Percentiles rank a stretch among this genome's conserved stretches.
These are phyloP conservation scores for Chrysoporthe deuterocubensis DNA, from an alignment of 2,329 filamentous ascomycete species.

Conservation along the genomic window DNA sequence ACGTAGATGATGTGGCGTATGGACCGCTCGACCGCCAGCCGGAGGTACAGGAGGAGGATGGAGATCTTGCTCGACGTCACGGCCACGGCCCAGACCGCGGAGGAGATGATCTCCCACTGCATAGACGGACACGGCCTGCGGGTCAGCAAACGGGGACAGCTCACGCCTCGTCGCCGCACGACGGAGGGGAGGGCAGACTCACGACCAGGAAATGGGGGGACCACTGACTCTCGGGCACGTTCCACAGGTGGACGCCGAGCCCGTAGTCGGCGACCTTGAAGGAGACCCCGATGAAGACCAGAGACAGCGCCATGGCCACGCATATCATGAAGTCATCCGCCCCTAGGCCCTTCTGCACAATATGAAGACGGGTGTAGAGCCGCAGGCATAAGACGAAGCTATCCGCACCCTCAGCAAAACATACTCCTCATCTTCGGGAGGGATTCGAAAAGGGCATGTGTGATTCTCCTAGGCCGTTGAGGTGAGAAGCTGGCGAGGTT, in stretches of 20 bases:
- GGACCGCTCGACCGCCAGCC: not conserved
- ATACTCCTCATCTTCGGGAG: not conserved
- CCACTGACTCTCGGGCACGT: not conserved
- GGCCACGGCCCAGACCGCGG: conserved; percentile 2
- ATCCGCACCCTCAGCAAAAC: not conserved
- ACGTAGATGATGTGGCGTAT: not conserved
- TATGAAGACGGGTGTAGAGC: not conserved
- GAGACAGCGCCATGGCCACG: not conserved
- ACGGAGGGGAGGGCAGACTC: not conserved
- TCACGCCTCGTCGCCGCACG: too few relatives aligned
- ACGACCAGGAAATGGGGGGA: not conserved
- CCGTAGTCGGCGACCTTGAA: not conserved
- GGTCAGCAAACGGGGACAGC: not conserved
- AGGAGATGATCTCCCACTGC: conserved; percentile 1
- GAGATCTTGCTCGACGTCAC: conserved; percentile 6
- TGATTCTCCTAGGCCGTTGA: not conserved
- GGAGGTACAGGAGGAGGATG: conserved; percentile 12
- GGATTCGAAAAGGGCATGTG: not conserved
- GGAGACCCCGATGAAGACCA: not conserved
- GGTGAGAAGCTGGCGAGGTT: not conserved
- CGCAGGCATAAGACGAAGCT: conserved; percentile 5
- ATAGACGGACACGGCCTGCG: not conserved
- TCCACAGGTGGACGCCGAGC: not conserved
- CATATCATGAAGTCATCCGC: conserved; percentile 1
- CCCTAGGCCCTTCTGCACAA: not conserved